Conservation (phyloP, 2,329 filamentous ascomycete genomes). For the Cryphonectria nitschkei region DNA sequence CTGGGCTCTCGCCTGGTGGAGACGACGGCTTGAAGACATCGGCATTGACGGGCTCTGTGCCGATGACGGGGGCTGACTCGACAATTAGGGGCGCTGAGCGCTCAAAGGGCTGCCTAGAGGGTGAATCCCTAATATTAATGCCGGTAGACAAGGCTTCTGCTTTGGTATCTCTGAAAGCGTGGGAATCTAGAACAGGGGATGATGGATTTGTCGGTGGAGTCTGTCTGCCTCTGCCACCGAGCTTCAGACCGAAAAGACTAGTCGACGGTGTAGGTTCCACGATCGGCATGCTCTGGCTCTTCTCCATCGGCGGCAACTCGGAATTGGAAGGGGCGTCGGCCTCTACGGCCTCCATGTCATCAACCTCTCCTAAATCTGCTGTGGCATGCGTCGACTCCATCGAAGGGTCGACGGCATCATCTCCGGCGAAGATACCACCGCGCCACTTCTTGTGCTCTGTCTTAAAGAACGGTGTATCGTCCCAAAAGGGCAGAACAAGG, state of each 20-base stretch:
- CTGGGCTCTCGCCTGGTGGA: conserved; percentile 61
- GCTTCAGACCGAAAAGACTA: conserved; percentile 56
- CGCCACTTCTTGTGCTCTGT: conserved; percentile 78
- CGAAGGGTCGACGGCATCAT: conserved; percentile 49
- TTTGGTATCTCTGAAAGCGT: conserved; percentile 26
- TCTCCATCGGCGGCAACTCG: conserved; percentile 55
- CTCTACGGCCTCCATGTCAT: conserved; percentile 51
- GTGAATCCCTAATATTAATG: conserved; percentile 49
- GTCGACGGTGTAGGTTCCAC: conserved; percentile 45
- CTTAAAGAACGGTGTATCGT: conserved; percentile 88
- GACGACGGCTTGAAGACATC: conserved; percentile 64
- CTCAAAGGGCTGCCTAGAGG: conserved; percentile 37
- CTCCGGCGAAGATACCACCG: conserved; percentile 77
- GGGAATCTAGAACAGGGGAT: conserved; percentile 17
- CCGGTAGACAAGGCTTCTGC: conserved; percentile 51
- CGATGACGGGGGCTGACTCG: conserved; percentile 67
- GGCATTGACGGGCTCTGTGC: conserved; percentile 67
- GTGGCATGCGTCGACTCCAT: conserved; percentile 43
- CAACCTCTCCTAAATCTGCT: conserved; percentile 51
- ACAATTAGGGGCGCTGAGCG: conserved; percentile 64
- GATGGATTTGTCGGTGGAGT: conserved; percentile 20
- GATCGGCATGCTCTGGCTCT: conserved; percentile 55
- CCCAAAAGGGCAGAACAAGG: conserved; percentile 91
- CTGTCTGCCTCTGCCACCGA: conserved; percentile 41
- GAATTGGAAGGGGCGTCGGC: conserved; percentile 41